Evolutionary conservation across 148 eudicot genomes (phyloP), one percentile per base, ranked within the genome.

Genomic region (Amaranthus cruentus): DNA sequence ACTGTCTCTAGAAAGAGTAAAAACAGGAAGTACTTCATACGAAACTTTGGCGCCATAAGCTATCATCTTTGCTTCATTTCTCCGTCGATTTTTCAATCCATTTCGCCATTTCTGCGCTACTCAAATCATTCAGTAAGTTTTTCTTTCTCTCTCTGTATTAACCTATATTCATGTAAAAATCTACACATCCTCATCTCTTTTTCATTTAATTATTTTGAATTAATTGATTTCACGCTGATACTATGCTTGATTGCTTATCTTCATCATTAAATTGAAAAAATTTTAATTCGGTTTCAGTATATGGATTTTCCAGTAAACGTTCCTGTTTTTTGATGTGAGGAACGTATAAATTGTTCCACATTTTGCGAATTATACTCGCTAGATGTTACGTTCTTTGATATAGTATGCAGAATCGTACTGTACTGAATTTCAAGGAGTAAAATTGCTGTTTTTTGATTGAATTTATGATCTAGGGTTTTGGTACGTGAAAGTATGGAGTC

Each of bases 401-500:
- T 21, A 48, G 56, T 76, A 47, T 55, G 55, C 50, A n/a, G 42
- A 60, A 6, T 28, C 38, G 38, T 28, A 28, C 38, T 50, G 60
- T 54, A 51, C 38, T 75, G 42, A 43, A 69, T 52, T 46, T 5
- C 42, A n/a, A 73, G 6, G n/a, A 10, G 11, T 75, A 3, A 15
- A 57, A 64, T 28, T 14, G 61, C 10, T 47, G 73, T 59, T 71
- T 65, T 9, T 67, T 47, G 63, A 28, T 28, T 28, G 38, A 28
- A 28, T 7, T 69, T 42, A 68, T 55, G 38, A 14, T 61, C 14
- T 64, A 81, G 67, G 78, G 71, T 50, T 66, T 67, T 58, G 67
- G 18, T 48, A 72, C 3, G 72, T 49, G 15, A 15, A 69, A 70
- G 15, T 44, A 81, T 81, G 84, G 81, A 77, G 52, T 74, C 84